Evolutionary conservation across 768 basidiomycete genomes (phyloP).

Genomic region (Flagelloscypha sp.): DNA sequence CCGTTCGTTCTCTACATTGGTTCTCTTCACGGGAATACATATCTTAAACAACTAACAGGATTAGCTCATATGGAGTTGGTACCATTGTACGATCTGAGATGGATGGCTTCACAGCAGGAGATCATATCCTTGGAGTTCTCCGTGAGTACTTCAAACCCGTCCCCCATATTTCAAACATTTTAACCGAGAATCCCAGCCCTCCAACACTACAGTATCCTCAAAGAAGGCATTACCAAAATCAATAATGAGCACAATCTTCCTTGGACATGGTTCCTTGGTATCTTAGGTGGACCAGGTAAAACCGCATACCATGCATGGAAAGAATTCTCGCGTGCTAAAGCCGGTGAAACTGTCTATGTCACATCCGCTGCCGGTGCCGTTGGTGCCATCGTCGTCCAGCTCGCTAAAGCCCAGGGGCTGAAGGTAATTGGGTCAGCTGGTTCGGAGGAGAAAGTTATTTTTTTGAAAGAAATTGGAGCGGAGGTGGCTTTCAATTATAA

Average conservation of each 20-base stretch:
- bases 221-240: too few relatives aligned
- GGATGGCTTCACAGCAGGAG: slow-evolving; percentile 14
- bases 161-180: slow-evolving; percentile 4
- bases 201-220: too few relatives aligned
- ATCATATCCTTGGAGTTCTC: slow-evolving; percentile 19
- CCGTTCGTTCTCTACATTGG: slow-evolving; percentile 10
- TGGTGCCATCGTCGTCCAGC: slow-evolving; percentile 37
- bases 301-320: slow-evolving; percentile 35
- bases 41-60: not conserved
- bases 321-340: slow-evolving; percentile 29
- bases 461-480: slow-evolving; percentile 50
- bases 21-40: not conserved
- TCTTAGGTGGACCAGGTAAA: too few relatives aligned
- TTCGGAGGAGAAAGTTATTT: slow-evolving; percentile 64
- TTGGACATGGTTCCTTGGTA: too few relatives aligned
- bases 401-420: slow-evolving; percentile 42
- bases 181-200: slow-evolving; percentile 8
- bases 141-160: slow-evolving; percentile 11
- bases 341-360: slow-evolving; percentile 34
- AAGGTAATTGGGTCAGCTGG: slow-evolving; percentile 70
- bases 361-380: slow-evolving; percentile 28
- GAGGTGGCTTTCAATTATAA: slow-evolving; percentile 75
- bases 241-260: too few relatives aligned
- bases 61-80: slow-evolving; percentile 14
- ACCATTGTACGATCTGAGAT: slow-evolving; percentile 20